Base-by-base conservation (phyloP, 208 protist species). In the Phytomonas sp. region DNA sequence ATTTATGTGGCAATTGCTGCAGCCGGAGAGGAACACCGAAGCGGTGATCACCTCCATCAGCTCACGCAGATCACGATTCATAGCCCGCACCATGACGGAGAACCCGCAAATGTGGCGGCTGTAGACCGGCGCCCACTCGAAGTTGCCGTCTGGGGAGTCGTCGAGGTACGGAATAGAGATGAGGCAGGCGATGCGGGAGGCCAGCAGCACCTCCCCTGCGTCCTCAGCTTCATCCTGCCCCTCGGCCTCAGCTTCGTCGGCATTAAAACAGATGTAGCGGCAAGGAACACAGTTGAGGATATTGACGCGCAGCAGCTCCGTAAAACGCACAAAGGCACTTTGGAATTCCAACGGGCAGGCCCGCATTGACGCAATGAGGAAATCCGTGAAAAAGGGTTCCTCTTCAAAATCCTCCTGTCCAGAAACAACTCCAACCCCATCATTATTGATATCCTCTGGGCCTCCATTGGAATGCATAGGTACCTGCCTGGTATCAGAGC, bases 61-160 rank as follows among this genome's bases (percentile, higher is more conserved):
- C 76, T 94, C 89, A 11, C 92, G 89, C 60, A 96, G 73, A 31
- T 77, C 76, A 56, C 82, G 77, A 66, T 88, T 90, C 80, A 92
- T 89, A 33, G 79, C 76, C 31, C 87, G 87, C 32, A 83, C 85
- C 75, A 94, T 89, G 32, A 90, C 80, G 32, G 83, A 86, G 79
- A 94, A 96, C 60, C 82, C 87, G 70, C 85, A 89, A 11, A 96
- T 72, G 69, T 93, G 84, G 29, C 86, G 81, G 75, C 88, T 93
- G 88, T 94, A 96, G 63, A 95, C 86, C 56, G 89, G 89, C 11
- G 86, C 77, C 85, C 87, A 93, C 34, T 88, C 78, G 43, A 93
- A 90, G 34, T 53, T 60, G 17, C 78, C 67, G 60, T 85, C 77
- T 30, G 62, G 62, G 33, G 40, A 26, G 37, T 74, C 66, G n/a